These are phyloP conservation scores for Termitomyces sp. DNA, from an alignment of 768 basidiomycete species.

Conservation along the genomic window DNA sequence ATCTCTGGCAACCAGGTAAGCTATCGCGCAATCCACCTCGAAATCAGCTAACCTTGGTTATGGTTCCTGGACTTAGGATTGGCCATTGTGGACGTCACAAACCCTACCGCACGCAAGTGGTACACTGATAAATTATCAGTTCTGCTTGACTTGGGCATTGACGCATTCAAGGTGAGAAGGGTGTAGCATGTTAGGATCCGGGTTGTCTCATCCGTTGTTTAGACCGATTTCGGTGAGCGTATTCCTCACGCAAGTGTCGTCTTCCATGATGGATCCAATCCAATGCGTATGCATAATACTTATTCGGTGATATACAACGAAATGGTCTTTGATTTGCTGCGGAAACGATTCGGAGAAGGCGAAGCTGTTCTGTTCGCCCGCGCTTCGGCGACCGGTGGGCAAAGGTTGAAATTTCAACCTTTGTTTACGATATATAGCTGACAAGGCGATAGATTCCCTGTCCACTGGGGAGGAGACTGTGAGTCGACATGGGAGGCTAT, in stretches of 20 bases:
- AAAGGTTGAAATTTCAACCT: slow-evolving; percentile 34
- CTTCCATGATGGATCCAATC: slow-evolving; percentile 65
- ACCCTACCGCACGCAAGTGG: slow-evolving; percentile 52
- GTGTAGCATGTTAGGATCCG: neutral
- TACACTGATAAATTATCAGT: slow-evolving; percentile 43
- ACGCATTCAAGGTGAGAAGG: slow-evolving; percentile 49
- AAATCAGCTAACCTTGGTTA: neutral
- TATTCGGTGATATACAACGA: slow-evolving; percentile 69
- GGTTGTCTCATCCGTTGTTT: neutral
- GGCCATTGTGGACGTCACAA: slow-evolving; percentile 59
- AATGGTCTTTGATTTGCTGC: slow-evolving; percentile 58
- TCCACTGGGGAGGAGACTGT: slow-evolving; percentile 73
- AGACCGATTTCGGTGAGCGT: slow-evolving; percentile 78
- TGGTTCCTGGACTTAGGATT: slow-evolving; percentile 23
- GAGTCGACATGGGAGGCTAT: slow-evolving; percentile 76
- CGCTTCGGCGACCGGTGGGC: slow-evolving; percentile 64
- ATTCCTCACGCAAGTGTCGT: slow-evolving; percentile 62
- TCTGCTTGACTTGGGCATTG: slow-evolving; percentile 51
- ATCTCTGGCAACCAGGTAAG: slow-evolving; percentile 56
- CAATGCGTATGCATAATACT: slow-evolving; percentile 67
- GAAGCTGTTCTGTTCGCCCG: slow-evolving; percentile 70
- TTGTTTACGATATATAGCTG: neutral
- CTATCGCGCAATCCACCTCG: neutral
- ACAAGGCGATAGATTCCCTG: slow-evolving; percentile 26
- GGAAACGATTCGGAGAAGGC: slow-evolving; percentile 53